Evolutionary conservation across 108 stramenopile species (phyloP), one percentile per base, ranked within the genome.

Genomic region (Parietichytrium sp.): DNA sequence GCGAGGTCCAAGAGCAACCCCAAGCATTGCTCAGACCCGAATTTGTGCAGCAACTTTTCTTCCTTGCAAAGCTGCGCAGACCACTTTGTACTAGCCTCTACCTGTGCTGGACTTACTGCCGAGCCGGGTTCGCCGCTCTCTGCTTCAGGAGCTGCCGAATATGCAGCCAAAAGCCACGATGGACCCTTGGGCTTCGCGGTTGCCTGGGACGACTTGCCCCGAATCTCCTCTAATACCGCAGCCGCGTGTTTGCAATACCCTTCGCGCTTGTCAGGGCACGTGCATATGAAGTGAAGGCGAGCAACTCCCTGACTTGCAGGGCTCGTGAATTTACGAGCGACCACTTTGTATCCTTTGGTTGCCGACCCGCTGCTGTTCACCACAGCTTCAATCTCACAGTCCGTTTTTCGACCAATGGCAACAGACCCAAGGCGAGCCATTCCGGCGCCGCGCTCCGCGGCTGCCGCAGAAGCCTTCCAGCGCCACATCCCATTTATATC

Each of bases 211-310:
- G n/a, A n/a, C n/a, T n/a, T n/a, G n/a, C n/a, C n/a, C n/a, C n/a
- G n/a, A n/a, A n/a, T n/a, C n/a, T n/a, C n/a, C 3, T 72, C 61
- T 6, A 72, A 7, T 6, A 72, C 61, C 42, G 61, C 61, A 1
- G 61, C 61, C 13, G 61, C 61, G 42, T 72, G 61, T 1, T 72
- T 72, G 61, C 61, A 72, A 25, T 72, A 72, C n/a, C 61, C 61
- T 15, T 33, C 38, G 8, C 61, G 6, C 33, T 33, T n/a, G 3
- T 72, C 61, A n/a, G 61, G 61, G 61, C 61, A 72, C 33, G 61
- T 45, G 42, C 61, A 72, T n/a, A 72, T 25, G 61, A 33, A 72
- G 1, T n/a, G n/a, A n/a, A n/a, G n/a, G n/a, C n/a, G n/a, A n/a
- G n/a, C n/a, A n/a, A n/a, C n/a, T n/a, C n/a, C n/a, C n/a, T n/a